Evolutionary conservation across 2,329 filamentous ascomycete species (phyloP), one percentile per base, ranked within the genome.

Genomic region (Emydomyces testavorans): DNA sequence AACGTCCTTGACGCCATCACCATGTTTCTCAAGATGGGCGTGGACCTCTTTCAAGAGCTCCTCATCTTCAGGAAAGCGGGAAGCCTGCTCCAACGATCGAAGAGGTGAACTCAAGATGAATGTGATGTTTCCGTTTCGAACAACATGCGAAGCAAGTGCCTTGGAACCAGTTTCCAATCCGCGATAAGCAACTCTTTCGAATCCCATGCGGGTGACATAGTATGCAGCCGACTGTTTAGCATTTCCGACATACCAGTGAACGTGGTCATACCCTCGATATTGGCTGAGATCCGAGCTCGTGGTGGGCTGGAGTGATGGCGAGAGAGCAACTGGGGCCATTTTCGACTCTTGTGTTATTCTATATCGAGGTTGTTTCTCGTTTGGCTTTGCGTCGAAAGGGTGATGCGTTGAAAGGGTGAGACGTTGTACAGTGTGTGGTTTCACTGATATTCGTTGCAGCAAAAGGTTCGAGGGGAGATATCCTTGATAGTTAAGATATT

Each of bases 211-310:
- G 8, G 79, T 82, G 56, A 83, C 82, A 70, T 94, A 95, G 71
- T 86, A 95, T 11, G 83, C 77, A 32, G 89, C 89, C 2, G 88
- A 86, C 72, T 95, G 89, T 70, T 95, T 95, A 58, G 90, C 89
- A 63, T 96, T 96, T 62, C 89, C 88, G 24, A 95, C 90, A 72
- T 87, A 94, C 89, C 89, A 95, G 57, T 87, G 89, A 49, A 94
- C 78, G 67, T 94, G 85, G 68, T 94, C 86, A 65, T 94, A 95
- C 61, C 86, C 88, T 52, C 79, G 78, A 71, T 94, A 69, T 52
- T 62, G 64, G 42, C 60, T 59, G 13, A 68, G 52, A 16, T 58
- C 57, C 35, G 56, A 58, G 36, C 51, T 26, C 10, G 50, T 41
- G 11, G 42, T 45, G 4, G 49, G 39, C 4, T 51, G 44, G 41